These are phyloP conservation scores for Colletotrichum sp. DNA, from an alignment of 2,329 filamentous ascomycete genomes.

Conservation along the genomic window DNA sequence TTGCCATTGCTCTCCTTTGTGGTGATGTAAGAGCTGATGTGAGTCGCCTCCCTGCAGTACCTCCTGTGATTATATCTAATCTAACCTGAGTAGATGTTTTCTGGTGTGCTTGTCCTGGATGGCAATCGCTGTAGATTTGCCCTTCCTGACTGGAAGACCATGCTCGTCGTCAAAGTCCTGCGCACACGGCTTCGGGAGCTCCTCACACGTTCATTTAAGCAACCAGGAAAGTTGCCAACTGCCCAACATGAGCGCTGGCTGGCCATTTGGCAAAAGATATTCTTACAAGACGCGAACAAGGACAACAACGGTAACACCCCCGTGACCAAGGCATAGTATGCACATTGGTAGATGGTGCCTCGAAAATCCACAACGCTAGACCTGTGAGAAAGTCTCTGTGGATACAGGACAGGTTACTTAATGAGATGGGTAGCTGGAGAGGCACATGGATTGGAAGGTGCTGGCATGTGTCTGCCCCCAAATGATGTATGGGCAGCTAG, in stretches of 20 bases:
- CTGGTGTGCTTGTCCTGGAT: slow-evolving; percentile 86
- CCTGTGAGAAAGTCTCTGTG: neutral
- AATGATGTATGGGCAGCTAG: neutral
- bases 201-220: slow-evolving; percentile 73
- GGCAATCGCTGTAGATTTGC: slow-evolving; percentile 86
- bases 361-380: neutral
- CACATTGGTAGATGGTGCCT: neutral
- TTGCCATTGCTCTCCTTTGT: slow-evolving; percentile 83
- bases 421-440: neutral
- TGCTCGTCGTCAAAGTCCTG: slow-evolving; percentile 87
- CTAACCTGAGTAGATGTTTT: slow-evolving; percentile 69
- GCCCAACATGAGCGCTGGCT: slow-evolving; percentile 76
- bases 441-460: neutral
- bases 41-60: slow-evolving; percentile 31
- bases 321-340: slow-evolving; percentile 30
- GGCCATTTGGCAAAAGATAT: slow-evolving; percentile 75
- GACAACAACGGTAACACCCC: slow-evolving; percentile 32
- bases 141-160: slow-evolving; percentile 86
- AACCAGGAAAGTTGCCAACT: slow-evolving; percentile 65
- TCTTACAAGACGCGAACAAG: slow-evolving; percentile 55
- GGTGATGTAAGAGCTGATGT: slow-evolving; percentile 89
- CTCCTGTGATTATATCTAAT: neutral
- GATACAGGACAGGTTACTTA: neutral
- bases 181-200: slow-evolving; percentile 77
- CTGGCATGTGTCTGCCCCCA: neutral